Evolutionary conservation across 1,284 basidiomycete species (phyloP), one percentile per base, ranked within the genome.

Genomic region (Lentinula novae-zelandiae): DNA sequence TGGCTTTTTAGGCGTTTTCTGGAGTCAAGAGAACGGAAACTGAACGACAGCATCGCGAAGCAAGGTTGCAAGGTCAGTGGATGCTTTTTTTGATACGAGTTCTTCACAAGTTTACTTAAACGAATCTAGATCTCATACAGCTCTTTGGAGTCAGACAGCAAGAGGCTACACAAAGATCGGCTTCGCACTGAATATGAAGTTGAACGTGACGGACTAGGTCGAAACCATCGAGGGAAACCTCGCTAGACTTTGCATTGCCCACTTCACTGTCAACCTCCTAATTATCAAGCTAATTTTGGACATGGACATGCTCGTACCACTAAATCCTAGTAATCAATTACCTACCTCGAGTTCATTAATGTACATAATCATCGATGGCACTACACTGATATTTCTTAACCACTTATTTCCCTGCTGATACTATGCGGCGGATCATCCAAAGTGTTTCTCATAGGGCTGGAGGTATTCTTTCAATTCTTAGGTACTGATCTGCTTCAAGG

Each of bases 1-100:
- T 48, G 13, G 3, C 27, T 61, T 51, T 13, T 5, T 20, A 92
- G 88, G 90, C 90, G 1, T 92, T 92, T 71, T 89, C 90, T 52
- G 90, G 90, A 0, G 89, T 84, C 66, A 89, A 86, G 69, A 80
- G 78, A 53, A 84, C 76, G 3, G 89, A 91, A 67, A 90, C 85
- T 0, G 82, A 81, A 62, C 81, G 86, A 44, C 83, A 90, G 69
- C 87, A 84, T 73, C 85, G 83, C 67, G 86, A 92, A 71, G 87
- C 90, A 5, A 79, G 89, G 61, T 71, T 92, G 53, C 85, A 90
- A 81, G 89, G 90, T 87, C 60, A 49, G 72, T 67, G 49, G 40
- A 38, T 54, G 50, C 17, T 52, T 34, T 20, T n/a, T 65, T 60
- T 7, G 12, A 4, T 17, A 2, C 10, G 9, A 48, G 22, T 56